Percentiles rank a stretch among this genome's conserved stretches.
Evolutionary conservation across 1,284 basidiomycete species (phyloP).

Genomic region (Irpex sp.): DNA sequence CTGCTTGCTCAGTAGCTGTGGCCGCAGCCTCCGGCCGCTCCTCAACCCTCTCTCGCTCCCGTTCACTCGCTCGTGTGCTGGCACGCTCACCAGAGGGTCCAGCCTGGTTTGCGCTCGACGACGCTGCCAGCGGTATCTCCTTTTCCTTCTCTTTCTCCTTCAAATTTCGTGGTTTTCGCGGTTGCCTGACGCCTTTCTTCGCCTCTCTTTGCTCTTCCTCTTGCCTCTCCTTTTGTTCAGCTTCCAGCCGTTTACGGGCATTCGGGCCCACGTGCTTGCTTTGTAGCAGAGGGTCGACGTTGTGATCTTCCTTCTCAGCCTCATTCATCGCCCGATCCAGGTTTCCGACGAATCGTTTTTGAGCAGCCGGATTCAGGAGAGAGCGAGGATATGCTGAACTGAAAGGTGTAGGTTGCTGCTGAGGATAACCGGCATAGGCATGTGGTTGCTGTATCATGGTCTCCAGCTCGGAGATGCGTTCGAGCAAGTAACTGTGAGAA

Average conservation of each 20-base stretch:
- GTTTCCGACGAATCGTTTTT: slow-evolving; percentile 38
- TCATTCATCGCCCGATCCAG: slow-evolving; percentile 46
- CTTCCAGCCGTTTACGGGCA: slow-evolving; percentile 42
- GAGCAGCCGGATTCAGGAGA: slow-evolving; percentile 34
- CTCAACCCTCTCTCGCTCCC: slow-evolving; percentile 3
- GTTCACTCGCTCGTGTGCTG: slow-evolving; percentile 4
- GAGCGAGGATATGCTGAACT: slow-evolving; percentile 43
- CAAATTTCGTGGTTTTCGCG: slow-evolving; percentile 14
- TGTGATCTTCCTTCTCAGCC: slow-evolving; percentile 42
- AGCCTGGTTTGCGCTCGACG: slow-evolving; percentile 1
- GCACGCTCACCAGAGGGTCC: slow-evolving; percentile 3
- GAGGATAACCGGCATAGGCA: slow-evolving; percentile 17
- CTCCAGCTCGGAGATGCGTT: slow-evolving; percentile 60
- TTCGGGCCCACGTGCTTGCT: slow-evolving; percentile 44
- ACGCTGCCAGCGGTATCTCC: slow-evolving; percentile 19
- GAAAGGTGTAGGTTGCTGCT: slow-evolving; percentile 18
- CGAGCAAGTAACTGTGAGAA: slow-evolving; percentile 43
- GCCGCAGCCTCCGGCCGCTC: not conserved
- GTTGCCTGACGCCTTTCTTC: slow-evolving; percentile 26
- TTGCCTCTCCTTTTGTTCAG: slow-evolving; percentile 34
- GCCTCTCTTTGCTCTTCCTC: slow-evolving; percentile 42
- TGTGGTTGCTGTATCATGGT: slow-evolving; percentile 22
- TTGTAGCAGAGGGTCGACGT: slow-evolving; percentile 39
- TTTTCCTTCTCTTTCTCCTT: slow-evolving; percentile 38
- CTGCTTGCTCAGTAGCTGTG: not conserved